phyloP scores from a whole-genome alignment of 495 filamentous ascomycete genomes.

The Talaromyces trachyspermus region DNA sequence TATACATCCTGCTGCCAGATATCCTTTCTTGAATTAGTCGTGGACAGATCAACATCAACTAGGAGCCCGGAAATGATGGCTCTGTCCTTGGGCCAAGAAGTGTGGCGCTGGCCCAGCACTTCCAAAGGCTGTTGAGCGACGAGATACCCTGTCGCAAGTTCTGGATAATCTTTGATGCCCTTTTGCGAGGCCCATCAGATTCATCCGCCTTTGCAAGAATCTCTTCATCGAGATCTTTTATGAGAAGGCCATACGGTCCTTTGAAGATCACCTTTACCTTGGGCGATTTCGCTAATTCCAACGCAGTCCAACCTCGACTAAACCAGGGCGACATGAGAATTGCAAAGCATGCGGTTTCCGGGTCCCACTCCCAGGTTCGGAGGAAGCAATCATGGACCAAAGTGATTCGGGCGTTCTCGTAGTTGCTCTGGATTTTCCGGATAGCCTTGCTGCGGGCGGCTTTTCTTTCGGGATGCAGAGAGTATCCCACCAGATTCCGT shows the following conservation, averaged over 20 bases:
- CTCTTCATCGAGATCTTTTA: constrained; percentile 26
- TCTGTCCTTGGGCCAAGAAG: constrained; percentile 17
- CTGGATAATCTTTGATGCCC: constrained; percentile 12
- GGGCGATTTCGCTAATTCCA: constrained; percentile 21
- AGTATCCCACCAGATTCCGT: constrained; percentile 26
- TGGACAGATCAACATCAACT: constrained; percentile 4
- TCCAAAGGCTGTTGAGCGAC: constrained; percentile 14
- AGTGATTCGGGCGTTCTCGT: constrained; percentile 19
- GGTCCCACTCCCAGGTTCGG: constrained; percentile 21
- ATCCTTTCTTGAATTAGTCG: background rate
- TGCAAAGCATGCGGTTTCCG: constrained; percentile 15
- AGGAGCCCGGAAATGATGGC: constrained; percentile 17
- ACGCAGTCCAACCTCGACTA: constrained; percentile 18
- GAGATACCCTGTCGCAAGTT: constrained; percentile 9
- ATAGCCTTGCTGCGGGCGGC: constrained; percentile 13
- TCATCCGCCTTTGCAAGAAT: constrained; percentile 13
- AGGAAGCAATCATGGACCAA: constrained; percentile 26
- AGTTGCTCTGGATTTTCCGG: constrained; percentile 12
- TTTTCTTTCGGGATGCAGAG: constrained; percentile 17
- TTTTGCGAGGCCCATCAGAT: constrained; percentile 5
- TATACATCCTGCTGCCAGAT: constrained; percentile 10
- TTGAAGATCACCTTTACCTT: constrained; percentile 26
- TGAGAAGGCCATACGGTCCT: constrained; percentile 9
- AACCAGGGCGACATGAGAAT: constrained; percentile 23
- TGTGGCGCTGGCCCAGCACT: constrained; percentile 14